A percentile compares a stretch with the other conserved stretches of the same genome.
phyloP scores from a whole-genome alignment of 768 basidiomycete species.

The Xanthoconium purpureum region DNA sequence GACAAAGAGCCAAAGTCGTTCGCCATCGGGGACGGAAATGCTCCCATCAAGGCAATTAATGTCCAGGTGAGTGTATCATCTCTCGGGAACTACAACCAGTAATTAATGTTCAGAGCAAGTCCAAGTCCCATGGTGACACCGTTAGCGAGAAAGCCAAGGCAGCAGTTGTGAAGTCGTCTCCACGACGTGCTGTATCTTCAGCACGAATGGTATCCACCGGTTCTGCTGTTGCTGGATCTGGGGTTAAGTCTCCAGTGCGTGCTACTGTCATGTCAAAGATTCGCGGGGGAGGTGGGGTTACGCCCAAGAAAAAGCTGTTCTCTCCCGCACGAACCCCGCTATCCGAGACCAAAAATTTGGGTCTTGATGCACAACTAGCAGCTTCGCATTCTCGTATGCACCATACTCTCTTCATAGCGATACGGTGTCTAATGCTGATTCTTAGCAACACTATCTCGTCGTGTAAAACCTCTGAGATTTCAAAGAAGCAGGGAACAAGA shows the following conservation, averaged over 20 bases:
- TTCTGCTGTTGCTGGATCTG: not conserved
- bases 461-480: conserved; percentile 11
- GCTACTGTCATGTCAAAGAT: conserved; percentile 15
- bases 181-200: conserved; percentile 3
- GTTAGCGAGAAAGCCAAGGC: conserved; percentile 6
- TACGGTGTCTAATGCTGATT: not conserved
- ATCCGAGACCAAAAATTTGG: conserved; percentile 22
- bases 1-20: conserved; percentile 63
- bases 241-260: conserved; percentile 23
- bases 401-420: not conserved
- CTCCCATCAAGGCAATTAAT: conserved; percentile 49
- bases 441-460: conserved; percentile 12
- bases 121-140: conserved; percentile 11
- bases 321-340: conserved; percentile 22
- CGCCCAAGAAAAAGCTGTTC: conserved; percentile 24
- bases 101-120: conserved; percentile 11
- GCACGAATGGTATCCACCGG: conserved; percentile 8
- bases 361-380: conserved; percentile 7
- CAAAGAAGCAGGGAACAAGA: conserved; percentile 11
- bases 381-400: conserved; percentile 22
- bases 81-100: not conserved
- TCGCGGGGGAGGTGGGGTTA: conserved; percentile 20
- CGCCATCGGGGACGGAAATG: conserved; percentile 45
- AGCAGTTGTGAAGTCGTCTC: conserved; percentile 7
- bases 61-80: conserved; percentile 48